Conservation (phyloP, 441 rosid genomes). For the Flueggea neowawraea region DNA sequence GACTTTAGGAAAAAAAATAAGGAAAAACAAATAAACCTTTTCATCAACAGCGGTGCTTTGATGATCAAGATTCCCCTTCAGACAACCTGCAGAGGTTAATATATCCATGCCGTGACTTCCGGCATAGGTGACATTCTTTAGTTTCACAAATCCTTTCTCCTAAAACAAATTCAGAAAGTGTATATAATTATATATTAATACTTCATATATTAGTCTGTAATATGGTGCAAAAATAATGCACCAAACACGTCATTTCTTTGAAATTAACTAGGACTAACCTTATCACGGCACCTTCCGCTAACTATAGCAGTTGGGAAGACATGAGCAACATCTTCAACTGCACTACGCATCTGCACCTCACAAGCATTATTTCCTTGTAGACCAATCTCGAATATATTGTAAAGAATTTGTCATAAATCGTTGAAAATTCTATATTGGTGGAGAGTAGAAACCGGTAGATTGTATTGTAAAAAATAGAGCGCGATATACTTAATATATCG, state of each 20-base stretch:
- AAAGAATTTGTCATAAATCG: no score
- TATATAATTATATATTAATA: no score
- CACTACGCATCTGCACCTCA: slow-evolving; percentile 31
- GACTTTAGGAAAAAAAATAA: neutral
- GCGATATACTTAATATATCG: no score
- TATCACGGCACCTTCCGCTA: slow-evolving; percentile 32
- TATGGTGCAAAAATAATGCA: no score
- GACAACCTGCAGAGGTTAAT: slow-evolving; percentile 15
- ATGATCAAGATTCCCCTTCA: slow-evolving; percentile 10
- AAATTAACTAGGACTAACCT: slow-evolving; percentile 18
- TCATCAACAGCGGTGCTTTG: slow-evolving; percentile 16
- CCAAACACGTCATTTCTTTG: no score
- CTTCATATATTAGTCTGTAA: no score
- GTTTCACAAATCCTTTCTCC: slow-evolving; percentile 32
- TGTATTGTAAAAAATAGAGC: no score
- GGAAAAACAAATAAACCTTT: slow-evolving; percentile 9
- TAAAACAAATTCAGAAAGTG: neutral
- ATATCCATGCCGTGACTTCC: slow-evolving; percentile 53
- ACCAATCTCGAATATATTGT: no score
- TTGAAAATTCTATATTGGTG: no score
- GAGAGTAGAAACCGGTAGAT: no score
- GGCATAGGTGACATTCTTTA: slow-evolving; percentile 33
- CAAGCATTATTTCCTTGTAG: no score
- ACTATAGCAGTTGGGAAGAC: slow-evolving; percentile 38
- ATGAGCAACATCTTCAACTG: slow-evolving; percentile 22